Percentiles rank a stretch among this genome's conserved stretches.
Evolutionary conservation across 441 rosid species (phyloP).

Genomic region (Sinapis alba): DNA sequence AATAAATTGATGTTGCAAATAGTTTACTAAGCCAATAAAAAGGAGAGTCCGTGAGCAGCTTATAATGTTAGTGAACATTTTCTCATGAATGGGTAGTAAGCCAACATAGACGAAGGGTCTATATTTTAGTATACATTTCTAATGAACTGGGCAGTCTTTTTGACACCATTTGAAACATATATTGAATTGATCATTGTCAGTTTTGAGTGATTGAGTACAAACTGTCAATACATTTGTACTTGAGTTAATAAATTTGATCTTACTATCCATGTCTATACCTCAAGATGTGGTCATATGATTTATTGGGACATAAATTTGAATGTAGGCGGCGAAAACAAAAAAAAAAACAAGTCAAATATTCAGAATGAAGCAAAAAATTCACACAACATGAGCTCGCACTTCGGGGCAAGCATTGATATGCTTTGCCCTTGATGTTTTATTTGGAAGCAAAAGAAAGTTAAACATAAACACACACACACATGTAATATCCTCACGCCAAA

Average conservation of each 20-base stretch:
- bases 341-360: background rate
- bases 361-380: background rate
- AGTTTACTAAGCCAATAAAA: background rate
- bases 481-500: background rate
- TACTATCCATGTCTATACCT: background rate
- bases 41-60: background rate
- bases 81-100: background rate
- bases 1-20: background rate
- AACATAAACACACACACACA: background rate
- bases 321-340: background rate
- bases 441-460: background rate
- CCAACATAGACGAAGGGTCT: background rate
- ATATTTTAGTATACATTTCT: background rate
- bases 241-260: background rate
- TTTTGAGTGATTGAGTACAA: background rate
- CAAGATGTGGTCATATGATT: background rate
- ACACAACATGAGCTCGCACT: background rate
- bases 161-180: background rate
- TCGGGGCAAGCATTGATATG: background rate
- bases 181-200: background rate
- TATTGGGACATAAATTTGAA: background rate
- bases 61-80: background rate
- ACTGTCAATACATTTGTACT: background rate
- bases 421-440: background rate
- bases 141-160: background rate